Base-by-base conservation (phyloP, 768 basidiomycete genomes). In the Lactarius indigo region DNA sequence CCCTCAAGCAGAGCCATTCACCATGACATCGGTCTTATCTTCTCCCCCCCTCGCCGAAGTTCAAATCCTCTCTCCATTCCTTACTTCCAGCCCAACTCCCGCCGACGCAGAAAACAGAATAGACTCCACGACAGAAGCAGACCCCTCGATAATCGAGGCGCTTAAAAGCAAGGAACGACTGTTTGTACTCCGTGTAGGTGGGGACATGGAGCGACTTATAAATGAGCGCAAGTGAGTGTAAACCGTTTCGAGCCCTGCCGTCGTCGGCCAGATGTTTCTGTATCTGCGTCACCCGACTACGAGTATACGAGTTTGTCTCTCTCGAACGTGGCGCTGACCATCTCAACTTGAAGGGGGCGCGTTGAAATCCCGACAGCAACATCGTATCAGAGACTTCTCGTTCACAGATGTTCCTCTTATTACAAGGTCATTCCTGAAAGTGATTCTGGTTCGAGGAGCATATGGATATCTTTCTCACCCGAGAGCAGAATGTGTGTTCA, bases 101-200 rank as follows among this genome's bases (percentile, higher is more conserved):
- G 70, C 69, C 1, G 79, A 78, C 54, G 63, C 67, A 63, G 75
- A 73, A 10, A 73, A 64, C 17, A 71, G 69, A 64, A 42, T 66
- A 37, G 76, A 74, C 39, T 42, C 60, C 57, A 70, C 70, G 44
- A 52, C 75, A 64, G 90, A 90, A 68, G 84, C 87, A 69, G 92
- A 94, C 80, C 82, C 85, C 12, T 88, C 89, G 76, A 92, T 94
- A 72, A 73, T 94, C 72, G 92, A 94, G 75, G 92, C 93, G 26
- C 88, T 94, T 69, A 86, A 82, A 77, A 88, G 88, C 82, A 94
- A 94, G 79, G 92, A 94, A 77, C 84, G 92, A 74, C 82, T 94
- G 68, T 94, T 88, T 76, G 91, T 94, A 57, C 79, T 94, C 72
- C 93, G 90, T 80, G 83, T 94, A n/a, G 92, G 91, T 65, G 93